Evolutionary conservation across 2,329 filamentous ascomycete genomes (phyloP).

Genomic region (Fusarium sp.): DNA sequence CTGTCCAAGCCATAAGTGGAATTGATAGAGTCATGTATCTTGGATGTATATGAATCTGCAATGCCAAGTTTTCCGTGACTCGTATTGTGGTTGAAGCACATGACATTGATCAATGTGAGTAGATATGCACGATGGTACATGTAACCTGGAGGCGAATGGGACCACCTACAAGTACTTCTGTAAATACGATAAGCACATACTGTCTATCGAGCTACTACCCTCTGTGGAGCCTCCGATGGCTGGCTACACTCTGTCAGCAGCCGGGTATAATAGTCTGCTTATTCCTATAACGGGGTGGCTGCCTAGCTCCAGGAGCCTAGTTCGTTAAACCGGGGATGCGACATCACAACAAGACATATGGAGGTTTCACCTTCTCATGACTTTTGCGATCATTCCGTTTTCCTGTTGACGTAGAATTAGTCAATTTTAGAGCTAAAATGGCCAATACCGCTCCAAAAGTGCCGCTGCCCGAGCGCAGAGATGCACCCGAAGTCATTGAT

Average conservation of each 20-base stretch:
- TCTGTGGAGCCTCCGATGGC: background rate
- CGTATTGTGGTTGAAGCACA: too few species aligned
- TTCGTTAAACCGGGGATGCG: background rate
- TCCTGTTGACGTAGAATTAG: background rate
- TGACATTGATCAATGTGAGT: too few species aligned
- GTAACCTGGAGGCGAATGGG: too few species aligned
- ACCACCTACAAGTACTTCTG: too few species aligned
- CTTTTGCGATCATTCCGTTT: background rate
- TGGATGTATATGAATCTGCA: too few species aligned
- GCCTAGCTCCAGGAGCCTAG: conserved; percentile 14
- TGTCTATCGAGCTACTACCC: too few species aligned
- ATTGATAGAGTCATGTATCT: too few species aligned
- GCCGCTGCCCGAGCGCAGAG: conserved; percentile 30
- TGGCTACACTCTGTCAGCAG: background rate
- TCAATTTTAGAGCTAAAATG: conserved; percentile 10
- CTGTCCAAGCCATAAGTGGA: too few species aligned
- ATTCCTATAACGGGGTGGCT: conserved; percentile 32
- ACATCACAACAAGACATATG: background rate
- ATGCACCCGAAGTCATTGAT: conserved; percentile 35
- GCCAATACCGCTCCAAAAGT: conserved; percentile 31
- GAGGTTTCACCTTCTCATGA: background rate
- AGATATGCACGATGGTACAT: too few species aligned
- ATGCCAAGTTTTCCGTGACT: too few species aligned
- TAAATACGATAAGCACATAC: too few species aligned
- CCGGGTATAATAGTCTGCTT: background rate